A percentile compares a stretch with the other conserved stretches of the same genome.
These are phyloP conservation scores for Oryza longistaminata DNA, from an alignment of 176 grass and related monocot species.

Conservation along the genomic window DNA sequence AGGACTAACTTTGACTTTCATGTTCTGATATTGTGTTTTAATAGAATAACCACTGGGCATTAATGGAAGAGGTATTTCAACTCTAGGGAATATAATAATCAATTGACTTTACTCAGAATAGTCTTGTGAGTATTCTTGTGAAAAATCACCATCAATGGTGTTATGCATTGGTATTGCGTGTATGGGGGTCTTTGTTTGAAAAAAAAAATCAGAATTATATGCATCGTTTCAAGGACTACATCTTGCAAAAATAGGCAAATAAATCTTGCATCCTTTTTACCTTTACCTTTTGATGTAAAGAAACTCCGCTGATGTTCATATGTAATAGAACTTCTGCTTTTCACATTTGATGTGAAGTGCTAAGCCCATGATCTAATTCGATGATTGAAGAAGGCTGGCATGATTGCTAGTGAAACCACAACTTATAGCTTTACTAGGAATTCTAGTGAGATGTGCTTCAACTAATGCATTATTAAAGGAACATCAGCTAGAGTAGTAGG, in stretches of 20 bases:
- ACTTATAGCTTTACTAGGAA: background rate
- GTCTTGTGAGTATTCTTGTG: background rate
- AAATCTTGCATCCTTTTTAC: background rate
- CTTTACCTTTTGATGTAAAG: conserved; percentile 12
- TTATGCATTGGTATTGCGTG: background rate
- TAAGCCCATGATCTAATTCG: conserved; percentile 9
- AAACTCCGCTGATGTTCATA: background rate
- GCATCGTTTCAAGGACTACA: background rate
- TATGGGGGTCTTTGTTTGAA: background rate
- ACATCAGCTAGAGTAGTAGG: conserved; percentile 1
- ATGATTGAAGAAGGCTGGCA: conserved; percentile 16
- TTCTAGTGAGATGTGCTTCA: conserved; percentile 19
- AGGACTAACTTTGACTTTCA: background rate
- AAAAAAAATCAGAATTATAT: background rate
- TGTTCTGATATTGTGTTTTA: background rate
- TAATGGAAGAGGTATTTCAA: background rate
- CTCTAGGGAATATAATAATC: background rate
- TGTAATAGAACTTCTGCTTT: background rate
- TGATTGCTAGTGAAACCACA: conserved; percentile 11
- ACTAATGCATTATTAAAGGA: conserved; percentile 21
- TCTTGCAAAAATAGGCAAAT: conserved; percentile 8
- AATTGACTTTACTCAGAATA: background rate
- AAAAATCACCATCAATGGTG: background rate
- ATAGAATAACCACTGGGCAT: background rate
- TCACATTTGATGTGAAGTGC: conserved; percentile 20